phyloP scores from a whole-genome alignment of 2,329 filamentous ascomycete genomes.

The Aspergillus candidus region DNA sequence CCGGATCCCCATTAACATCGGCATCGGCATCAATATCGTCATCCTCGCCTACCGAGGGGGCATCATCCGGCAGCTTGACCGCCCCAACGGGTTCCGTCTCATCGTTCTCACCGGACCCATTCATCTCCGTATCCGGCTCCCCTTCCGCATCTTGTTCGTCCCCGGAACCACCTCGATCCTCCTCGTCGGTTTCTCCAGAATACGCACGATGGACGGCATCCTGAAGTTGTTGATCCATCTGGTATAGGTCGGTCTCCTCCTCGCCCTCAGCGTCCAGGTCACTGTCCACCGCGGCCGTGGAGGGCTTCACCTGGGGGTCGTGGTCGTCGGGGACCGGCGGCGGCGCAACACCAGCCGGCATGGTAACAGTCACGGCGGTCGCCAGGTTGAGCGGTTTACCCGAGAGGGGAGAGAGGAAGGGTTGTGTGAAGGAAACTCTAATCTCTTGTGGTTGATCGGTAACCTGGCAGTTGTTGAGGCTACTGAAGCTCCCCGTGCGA shows the following conservation, averaged over 20 bases:
- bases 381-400: constrained; percentile 28
- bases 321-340: constrained; percentile 19
- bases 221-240: constrained; percentile 36
- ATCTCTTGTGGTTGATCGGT: not conserved
- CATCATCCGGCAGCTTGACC: constrained; percentile 31
- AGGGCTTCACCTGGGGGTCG: constrained; percentile 28
- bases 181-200: constrained; percentile 25
- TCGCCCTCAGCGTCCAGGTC: constrained; percentile 42
- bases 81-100: constrained; percentile 36
- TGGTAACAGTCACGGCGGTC: constrained; percentile 33
- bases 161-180: constrained; percentile 26
- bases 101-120: constrained; percentile 37
- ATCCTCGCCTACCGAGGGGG: constrained; percentile 31
- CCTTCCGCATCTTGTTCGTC: constrained; percentile 28
- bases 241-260: constrained; percentile 38
- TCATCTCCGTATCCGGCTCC: constrained; percentile 17
- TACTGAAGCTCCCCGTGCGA: constrained; percentile 21
- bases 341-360: constrained; percentile 39
- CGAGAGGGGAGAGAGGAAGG: constrained; percentile 6
- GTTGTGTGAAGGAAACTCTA: constrained; percentile 7
- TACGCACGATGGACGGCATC: constrained; percentile 34
- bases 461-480: constrained; percentile 19
- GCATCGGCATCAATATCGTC: constrained; percentile 34
- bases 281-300: constrained; percentile 32
- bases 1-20: constrained; percentile 39